A percentile compares a stretch with the other conserved stretches of the same genome.
These are phyloP conservation scores for Epithele typhae DNA, from an alignment of 768 basidiomycete species.

Conservation along the genomic window DNA sequence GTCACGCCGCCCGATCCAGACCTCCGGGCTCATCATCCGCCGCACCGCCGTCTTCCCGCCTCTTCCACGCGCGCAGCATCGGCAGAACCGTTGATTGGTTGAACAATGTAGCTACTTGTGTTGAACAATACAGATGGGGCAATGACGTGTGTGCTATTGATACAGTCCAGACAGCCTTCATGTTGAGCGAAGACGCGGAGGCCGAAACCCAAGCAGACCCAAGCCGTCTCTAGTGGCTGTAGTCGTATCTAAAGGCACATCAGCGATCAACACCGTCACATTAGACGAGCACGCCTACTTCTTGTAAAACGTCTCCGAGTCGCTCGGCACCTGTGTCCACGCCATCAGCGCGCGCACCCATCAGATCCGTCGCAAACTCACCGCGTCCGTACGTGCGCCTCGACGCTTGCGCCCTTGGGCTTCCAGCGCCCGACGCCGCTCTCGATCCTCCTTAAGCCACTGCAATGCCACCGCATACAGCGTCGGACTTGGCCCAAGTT, in stretches of 20 bases:
- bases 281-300: constrained; percentile 46
- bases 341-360: no score
- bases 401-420: constrained; percentile 50
- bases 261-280: constrained; percentile 5
- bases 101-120: neutral
- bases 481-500: constrained; percentile 25
- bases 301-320: constrained; percentile 82
- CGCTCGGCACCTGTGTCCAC: constrained; percentile 51
- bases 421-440: constrained; percentile 56
- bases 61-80: neutral
- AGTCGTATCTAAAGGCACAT: constrained; percentile 41
- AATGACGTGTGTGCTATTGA: constrained; percentile 11
- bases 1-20: constrained; percentile 11
- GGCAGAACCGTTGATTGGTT: neutral
- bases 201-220: neutral
- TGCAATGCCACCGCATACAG: constrained; percentile 74
- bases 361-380: constrained; percentile 21
- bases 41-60: neutral
- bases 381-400: constrained; percentile 58
- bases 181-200: constrained; percentile 8
- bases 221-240: constrained; percentile 28
- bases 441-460: constrained; percentile 86
- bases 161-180: constrained; percentile 6
- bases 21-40: neutral
- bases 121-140: constrained; percentile 15